Base-by-base conservation (phyloP, 345 rosid genomes). In the Heritiera littoralis region DNA sequence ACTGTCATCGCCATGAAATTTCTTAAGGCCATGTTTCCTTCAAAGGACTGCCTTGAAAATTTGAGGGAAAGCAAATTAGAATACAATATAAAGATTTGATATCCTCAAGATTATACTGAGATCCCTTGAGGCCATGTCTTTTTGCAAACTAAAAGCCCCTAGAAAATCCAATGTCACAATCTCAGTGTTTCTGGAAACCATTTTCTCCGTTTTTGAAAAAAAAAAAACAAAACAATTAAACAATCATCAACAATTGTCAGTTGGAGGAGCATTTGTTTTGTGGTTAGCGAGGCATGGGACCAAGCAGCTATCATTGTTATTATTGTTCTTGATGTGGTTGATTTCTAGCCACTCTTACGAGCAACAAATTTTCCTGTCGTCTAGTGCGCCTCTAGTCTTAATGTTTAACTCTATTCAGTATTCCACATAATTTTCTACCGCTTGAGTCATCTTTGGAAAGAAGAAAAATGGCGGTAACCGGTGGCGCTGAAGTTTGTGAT, bases 401-500 rank as follows among this genome's bases (percentile, higher is more conserved):
- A 28, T 10, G 15, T 10, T 51, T 4, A 17, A 30, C 55, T 23
- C 30, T 15, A 23, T 32, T 32, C 3, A 3, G 8, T 10, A 13
- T 45, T 63, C 70, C 5, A 15, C 18, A 61, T 14, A 75, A 45
- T 46, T 49, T 4, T 76, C 59, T 6, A 9, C 14, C 4, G 9
- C 43, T 30, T 60, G 2, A 1, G 6, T 12, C 5, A 77, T 60
- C 7, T 10, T 23, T 5, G 2, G 8, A 14, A 43, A 5, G 6
- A 9, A 18, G 9, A 4, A 52, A 78, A 14, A 78, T 69, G 75
- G 75, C 45, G n/a, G 59, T 41, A 0, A 14, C 66, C 4, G 18
- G 32, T n/a, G 79, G 82, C 76, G 81, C 49, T 83, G 81, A 80
- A 58, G 28, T 49, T 23, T 30, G 20, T 11, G n/a, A 70, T 13